Base-by-base conservation (phyloP, 768 basidiomycete species). In the Boletus rubescentipes region DNA sequence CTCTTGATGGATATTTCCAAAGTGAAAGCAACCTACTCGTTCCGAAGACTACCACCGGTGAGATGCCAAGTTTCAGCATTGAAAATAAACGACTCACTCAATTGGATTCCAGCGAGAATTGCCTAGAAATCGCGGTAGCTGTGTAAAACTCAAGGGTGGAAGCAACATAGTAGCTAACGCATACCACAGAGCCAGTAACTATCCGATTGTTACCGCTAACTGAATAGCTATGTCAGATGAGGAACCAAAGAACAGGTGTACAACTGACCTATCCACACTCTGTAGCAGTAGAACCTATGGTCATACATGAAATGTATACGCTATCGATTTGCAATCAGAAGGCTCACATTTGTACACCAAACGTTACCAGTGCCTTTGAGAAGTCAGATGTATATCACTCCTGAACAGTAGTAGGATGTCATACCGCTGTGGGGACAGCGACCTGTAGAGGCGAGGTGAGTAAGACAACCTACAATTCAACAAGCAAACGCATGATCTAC, bases 181-280 rank as follows among this genome's bases (percentile, higher is more conserved):
- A 26, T 32, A 54, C 53, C 46, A 48, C 46, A 20, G 26, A 16
- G n/a, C 41, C 34, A 7, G 34, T 26, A 21, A 46, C 34, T 16
- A 46, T 26, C 21, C 20, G 8, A 46, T 46, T 46, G 9, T 34
- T 47, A 6, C 15, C 30, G 14, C 53, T 54, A 8, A 54, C 53
- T 54, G 21, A 4, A 42, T 12, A 39, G 14, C 18, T 4, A 10
- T 4, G 21, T 37, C 10, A 47, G 37, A 16, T 10, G 5, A 42
- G 26, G 32, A 30, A 30, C 5, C 9, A 14, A 11, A 29, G 29
- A 8, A 2, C 37, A 15, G 26, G 2, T 15, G n/a, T 11, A 34
- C 9, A 3, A 43, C 46, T 11, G n/a, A 54, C 53, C 46, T 48
- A 48, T 48, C 52, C 52, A 53, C 5, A 54, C 34, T 46, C 34